Conservation (phyloP, 805 yeast species). For the Hanseniaspora pseudoguilliermondii region DNA sequence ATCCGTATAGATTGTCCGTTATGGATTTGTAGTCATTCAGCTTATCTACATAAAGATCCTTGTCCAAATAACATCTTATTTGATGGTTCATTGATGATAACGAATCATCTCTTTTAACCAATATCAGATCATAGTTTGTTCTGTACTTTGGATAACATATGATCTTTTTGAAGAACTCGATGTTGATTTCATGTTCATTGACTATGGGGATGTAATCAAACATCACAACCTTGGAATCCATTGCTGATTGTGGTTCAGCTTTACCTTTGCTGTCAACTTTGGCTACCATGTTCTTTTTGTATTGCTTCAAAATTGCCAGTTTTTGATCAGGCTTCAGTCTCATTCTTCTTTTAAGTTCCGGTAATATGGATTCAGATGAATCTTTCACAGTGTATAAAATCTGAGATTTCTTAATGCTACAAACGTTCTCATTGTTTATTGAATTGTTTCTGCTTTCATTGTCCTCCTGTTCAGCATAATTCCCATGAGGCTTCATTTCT, state of each 20-base stretch:
- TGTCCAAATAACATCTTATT: slow-evolving; percentile 12
- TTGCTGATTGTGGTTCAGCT: neutral
- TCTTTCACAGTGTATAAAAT: slow-evolving; percentile 1
- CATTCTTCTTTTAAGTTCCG: neutral
- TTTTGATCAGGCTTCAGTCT: slow-evolving; percentile 1
- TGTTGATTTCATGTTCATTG: slow-evolving; percentile 7
- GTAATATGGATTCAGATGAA: neutral
- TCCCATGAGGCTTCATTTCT: neutral
- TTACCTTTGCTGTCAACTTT: neutral
- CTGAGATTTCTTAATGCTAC: slow-evolving; percentile 6
- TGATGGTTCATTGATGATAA: slow-evolving; percentile 12
- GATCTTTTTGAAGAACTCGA: slow-evolving; percentile 12
- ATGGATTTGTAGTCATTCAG: neutral
- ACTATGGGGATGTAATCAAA: slow-evolving; percentile 12
- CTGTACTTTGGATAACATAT: slow-evolving; percentile 13
- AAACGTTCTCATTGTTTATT: neutral
- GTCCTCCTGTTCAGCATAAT: neutral
- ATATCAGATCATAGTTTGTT: slow-evolving; percentile 8
- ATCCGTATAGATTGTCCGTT: neutral
- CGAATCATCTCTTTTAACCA: neutral
- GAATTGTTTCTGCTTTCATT: neutral
- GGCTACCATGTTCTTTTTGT: slow-evolving; percentile 7
- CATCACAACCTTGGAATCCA: slow-evolving; percentile 5
- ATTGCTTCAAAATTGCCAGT: slow-evolving; percentile 8
- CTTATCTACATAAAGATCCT: neutral